Percentiles rank a stretch among this genome's conserved stretches.
These are phyloP conservation scores for Pseudocercospora ulei DNA, from an alignment of 2,329 filamentous ascomycete species.

Conservation along the genomic window DNA sequence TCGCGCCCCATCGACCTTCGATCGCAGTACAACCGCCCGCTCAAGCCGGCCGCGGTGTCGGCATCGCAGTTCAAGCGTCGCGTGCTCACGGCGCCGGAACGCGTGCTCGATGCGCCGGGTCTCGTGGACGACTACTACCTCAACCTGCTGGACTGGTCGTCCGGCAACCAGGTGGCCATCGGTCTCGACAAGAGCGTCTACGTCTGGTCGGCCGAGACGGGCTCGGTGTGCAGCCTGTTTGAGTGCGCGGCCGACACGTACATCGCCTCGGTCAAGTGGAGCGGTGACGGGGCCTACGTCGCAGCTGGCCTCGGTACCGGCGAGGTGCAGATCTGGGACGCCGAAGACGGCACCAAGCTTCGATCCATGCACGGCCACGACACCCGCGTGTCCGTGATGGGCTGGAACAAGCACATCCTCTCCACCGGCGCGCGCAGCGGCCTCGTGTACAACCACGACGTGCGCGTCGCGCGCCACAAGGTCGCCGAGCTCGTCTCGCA, in stretches of 20 bases:
- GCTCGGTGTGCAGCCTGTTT: constrained; percentile 75
- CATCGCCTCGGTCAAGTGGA: constrained; percentile 98
- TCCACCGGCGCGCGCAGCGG: constrained; percentile 91
- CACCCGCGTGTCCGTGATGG: constrained; percentile 92
- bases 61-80: constrained; percentile 83
- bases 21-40: constrained; percentile 92
- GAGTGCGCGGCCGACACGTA: constrained; percentile 88
- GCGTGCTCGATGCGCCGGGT: constrained; percentile 89
- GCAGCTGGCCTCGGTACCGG: constrained; percentile 88
- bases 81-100: constrained; percentile 87
- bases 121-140: constrained; percentile 98
- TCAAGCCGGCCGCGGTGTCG: constrained; percentile 63
- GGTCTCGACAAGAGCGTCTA: constrained; percentile 95
- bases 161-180: constrained; percentile 94
- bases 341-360: constrained; percentile 86
- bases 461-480: constrained; percentile 96
- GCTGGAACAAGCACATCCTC: constrained; percentile 96
- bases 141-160: constrained; percentile 97
- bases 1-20: constrained; percentile 96
- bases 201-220: constrained; percentile 94
- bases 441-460: constrained; percentile 96
- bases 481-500: constrained; percentile 92
- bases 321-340: constrained; percentile 98
- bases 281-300: constrained; percentile 90
- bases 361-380: constrained; percentile 98